Evolutionary conservation across 1,139 yeast species (phyloP), one percentile per base, ranked within the genome.

Genomic region (Martiniozyma asiatica): DNA sequence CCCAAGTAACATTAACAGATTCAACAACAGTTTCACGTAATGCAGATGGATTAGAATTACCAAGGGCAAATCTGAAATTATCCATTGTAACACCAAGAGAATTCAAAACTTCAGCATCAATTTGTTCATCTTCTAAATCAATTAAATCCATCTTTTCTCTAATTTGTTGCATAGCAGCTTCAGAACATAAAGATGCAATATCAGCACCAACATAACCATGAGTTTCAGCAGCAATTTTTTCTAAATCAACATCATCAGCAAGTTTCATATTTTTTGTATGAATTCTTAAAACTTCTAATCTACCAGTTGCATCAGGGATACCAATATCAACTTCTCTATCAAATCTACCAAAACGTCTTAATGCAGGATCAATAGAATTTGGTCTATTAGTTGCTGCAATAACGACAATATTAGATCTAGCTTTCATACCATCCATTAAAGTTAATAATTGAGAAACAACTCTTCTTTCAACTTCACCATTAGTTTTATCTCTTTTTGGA

Each of bases 391-490:
- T 89, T 27, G 87, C 87, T 24, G 87, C 87, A 60, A 89, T 89
- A 36, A 92, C 98, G 37, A 89, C 97, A 44, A 84, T 78, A 54
- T 89, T 92, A 25, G 96, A 77, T 61, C 98, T 80, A 14, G 97
- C 95, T 64, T 89, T 89, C 98, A 89, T 89, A 67, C 98, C 98
- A 57, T 89, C 98, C 98, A 89, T 89, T 48, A 89, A 71, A 16
- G 98, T 89, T 55, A 89, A 73, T 52, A 89, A 70, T 64, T 89
- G 98, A 18, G 97, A 87, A 37, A 89, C 98, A 37, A 89, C 98
- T 66, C 99, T 80, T 64, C 98, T 78, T 58, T 78, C 87, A 45
- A 92, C 98, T 63, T 92, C 99, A 64, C 99, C 98, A 54, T 89
- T 89, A 35, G 98, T 87, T 74, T 92, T 92, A 65, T 89, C 98